Base-by-base conservation (phyloP, 2,329 filamentous ascomycete species). In the Clonostachys byssicola region DNA sequence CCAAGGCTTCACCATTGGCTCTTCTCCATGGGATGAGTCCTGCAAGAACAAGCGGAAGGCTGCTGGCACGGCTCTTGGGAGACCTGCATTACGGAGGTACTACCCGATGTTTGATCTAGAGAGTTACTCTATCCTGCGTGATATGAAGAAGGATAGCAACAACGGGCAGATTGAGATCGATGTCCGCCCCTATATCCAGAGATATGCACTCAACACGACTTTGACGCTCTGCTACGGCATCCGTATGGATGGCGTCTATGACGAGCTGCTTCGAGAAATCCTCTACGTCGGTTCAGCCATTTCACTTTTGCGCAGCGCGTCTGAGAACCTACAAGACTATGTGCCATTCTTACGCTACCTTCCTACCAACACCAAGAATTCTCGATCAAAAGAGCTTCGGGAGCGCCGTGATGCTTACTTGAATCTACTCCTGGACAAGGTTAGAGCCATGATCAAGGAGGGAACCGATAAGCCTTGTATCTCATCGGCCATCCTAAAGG, bases 41-140 rank as follows among this genome's bases (percentile, higher is more conserved):
- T 89, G 86, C 67, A 92, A 92, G 64, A 73, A 77, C 20, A 78
- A 87, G 12, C 80, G 89, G 51, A 92, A 90, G 69, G 88, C 86
- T 0, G 88, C 88, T 2, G 88, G 86, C 5, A 90, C 88, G 6
- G 88, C 89, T 0, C 74, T 92, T 17, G 92, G 92, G 61, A 78
- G 85, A 1, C 87, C 88, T 0, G 83, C 88, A 0, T 80, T 88
- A 2, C 85, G 89, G 57, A 84, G 82, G 1, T 92, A 92, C 62
- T 86, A 91, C 80, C 87, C 88, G 0, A 88, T 91, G 54, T 83
- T 92, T 44, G 88, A 92, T 54, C 80, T 91, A 23, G 89, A 92
- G 62, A 81, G 83, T 33, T 83, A 76, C 13, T 77, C 80, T 14
- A 88, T 84, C 47, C 85, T 92, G 65, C 83, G 81, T 52, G 87